Conservation (phyloP, 345 rosid species). For the Brassica cretica region DNA sequence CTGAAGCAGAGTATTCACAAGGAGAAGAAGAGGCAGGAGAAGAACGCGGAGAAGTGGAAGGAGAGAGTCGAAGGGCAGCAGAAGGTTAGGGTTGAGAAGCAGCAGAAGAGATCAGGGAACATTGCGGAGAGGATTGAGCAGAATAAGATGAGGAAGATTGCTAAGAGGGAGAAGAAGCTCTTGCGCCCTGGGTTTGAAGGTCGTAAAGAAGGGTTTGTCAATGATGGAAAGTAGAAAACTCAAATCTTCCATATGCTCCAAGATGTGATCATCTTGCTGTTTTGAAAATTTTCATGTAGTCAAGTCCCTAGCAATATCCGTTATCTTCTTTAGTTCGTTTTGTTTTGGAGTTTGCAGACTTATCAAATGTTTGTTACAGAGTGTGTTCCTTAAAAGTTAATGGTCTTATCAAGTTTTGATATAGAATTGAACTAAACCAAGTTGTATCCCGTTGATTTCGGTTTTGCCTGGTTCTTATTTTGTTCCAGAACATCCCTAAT, state of each 20-base stretch:
- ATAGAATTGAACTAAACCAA: neutral
- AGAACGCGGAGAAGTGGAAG: conserved; percentile 84
- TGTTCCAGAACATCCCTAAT: neutral
- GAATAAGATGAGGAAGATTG: conserved; percentile 71
- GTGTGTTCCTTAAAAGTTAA: neutral
- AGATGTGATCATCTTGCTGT: conserved; percentile 22
- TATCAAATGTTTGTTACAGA: neutral
- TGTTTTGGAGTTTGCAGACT: neutral
- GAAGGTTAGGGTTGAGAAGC: conserved; percentile 69
- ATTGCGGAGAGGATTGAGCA: conserved; percentile 66
- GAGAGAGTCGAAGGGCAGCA: conserved; percentile 63
- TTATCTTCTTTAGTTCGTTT: neutral
- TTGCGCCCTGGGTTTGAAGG: conserved; percentile 93
- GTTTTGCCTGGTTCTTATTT: neutral
- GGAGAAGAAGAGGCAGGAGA: conserved; percentile 68
- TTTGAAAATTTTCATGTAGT: conserved; percentile 12
- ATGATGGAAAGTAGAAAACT: conserved; percentile 35
- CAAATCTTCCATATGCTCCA: neutral
- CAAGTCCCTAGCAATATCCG: conserved; percentile 13
- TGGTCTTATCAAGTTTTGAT: conserved; percentile 21
- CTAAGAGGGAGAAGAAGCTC: conserved; percentile 89
- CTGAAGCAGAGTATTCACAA: conserved; percentile 76
- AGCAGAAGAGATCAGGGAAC: conserved; percentile 71
- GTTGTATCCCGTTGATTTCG: neutral
- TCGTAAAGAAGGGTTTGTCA: conserved; percentile 54